Base-by-base conservation (phyloP, 2,329 filamentous ascomycete species). In the Fusarium transvaalense region DNA sequence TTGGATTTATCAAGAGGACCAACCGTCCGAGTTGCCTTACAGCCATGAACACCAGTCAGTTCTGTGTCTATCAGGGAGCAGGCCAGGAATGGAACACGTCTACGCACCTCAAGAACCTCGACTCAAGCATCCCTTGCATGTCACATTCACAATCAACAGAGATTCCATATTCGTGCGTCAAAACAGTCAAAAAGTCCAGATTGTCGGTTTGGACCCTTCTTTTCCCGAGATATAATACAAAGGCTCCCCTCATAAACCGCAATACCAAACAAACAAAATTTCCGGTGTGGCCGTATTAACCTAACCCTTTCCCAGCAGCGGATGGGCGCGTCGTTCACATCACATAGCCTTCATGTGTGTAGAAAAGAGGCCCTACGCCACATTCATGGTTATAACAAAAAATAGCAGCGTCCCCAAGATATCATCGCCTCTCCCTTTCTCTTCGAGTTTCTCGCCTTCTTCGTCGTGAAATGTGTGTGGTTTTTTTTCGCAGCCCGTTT, bases 201-300 rank as follows among this genome's bases (percentile, higher is more conserved):
- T 63, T 72, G 72, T 63, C 66, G 61, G 64, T 65, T 73, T 65
- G 69, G 67, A 69, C 63, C 63, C 66, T 65, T 71, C 14, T 42
- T 72, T 72, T 75, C 68, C 67, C 60, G 63, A 74, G 63, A 69
- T 76, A 76, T 76, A 76, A 69, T 76, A 76, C 75, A 76, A 76
- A 70, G 71, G 67, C 67, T 65, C 67, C 71, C 65, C 72, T 74
- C 71, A 65, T 74, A 61, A 71, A 64, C 69, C 64, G 71, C 65
- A 68, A 69, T 66, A 64, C 71, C 47, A 51, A 74, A 72, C 69
- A 75, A 73, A 71, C 66, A 68, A 74, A 73, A 73, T 56, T 61
- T 61, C 68, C 72, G 66, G 67, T 68, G 58, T 70, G 69, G 64
- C 66, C 72, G 65, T 66, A 71, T 73, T 71, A 75, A 55, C 69